phyloP scores from a whole-genome alignment of 306 rosid genomes.

The Fagus sylvatica region DNA sequence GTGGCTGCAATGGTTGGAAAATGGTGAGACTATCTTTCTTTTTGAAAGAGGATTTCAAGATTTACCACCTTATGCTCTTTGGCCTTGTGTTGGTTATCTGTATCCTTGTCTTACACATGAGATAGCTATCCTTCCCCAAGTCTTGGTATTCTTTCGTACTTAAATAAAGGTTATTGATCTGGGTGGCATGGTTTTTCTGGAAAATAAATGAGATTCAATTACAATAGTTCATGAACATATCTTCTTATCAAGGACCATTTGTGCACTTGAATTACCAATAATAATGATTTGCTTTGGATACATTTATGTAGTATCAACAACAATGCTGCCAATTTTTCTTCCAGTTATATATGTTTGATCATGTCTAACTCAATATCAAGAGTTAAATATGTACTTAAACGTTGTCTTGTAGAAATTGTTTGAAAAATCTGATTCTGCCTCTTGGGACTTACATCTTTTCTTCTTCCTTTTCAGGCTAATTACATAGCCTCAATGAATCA shows the following conservation, averaged over 20 bases:
- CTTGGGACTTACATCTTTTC: not conserved
- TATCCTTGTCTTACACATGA: not conserved
- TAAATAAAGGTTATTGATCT: not conserved
- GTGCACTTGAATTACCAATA: no score
- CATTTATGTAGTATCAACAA: not conserved
- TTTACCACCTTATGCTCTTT: not conserved
- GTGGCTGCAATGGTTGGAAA: not conserved
- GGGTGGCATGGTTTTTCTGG: not conserved
- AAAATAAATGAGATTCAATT: not conserved
- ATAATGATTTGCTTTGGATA: no score
- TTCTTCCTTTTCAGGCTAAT: constrained; percentile 49
- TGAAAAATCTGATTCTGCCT: not conserved
- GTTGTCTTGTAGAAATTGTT: not conserved
- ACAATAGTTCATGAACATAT: not conserved
- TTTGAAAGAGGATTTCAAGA: not conserved
- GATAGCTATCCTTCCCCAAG: not conserved
- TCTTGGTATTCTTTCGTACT: not conserved
- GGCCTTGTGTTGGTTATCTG: not conserved
- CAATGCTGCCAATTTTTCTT: not conserved
- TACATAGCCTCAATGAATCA: constrained; percentile 76
- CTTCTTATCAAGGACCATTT: not conserved
- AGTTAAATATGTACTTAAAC: not conserved
- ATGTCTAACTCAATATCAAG: not conserved
- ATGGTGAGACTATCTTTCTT: not conserved
- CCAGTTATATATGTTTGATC: not conserved